These are phyloP conservation scores for Dictyostelium firmibasis DNA, from an alignment of 78 protist species.

Conservation along the genomic window DNA sequence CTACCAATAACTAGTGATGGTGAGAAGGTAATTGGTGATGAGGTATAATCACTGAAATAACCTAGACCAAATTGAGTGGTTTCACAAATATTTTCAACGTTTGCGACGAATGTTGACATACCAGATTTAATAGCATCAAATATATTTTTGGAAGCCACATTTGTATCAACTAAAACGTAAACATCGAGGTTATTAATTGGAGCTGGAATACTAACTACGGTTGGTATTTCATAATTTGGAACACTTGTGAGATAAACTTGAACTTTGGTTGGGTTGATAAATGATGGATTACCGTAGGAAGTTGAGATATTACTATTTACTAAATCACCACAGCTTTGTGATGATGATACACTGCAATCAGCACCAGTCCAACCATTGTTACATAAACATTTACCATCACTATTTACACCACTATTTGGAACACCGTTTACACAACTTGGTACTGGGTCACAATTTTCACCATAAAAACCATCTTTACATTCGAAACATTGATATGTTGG, in stretches of 20 bases:
- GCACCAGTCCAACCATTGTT: conserved; percentile 45
- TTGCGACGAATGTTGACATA: background rate
- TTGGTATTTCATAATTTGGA: background rate
- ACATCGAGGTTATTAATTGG: background rate
- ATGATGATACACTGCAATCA: background rate
- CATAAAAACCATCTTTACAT: conserved; percentile 9
- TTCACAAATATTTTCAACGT: background rate
- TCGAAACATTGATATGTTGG: conserved; percentile 5
- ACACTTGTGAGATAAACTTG: background rate
- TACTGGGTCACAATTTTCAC: conserved; percentile 3
- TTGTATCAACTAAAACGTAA: conserved; percentile 13
- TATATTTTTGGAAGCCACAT: background rate
- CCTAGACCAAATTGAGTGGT: background rate
- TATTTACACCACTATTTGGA: background rate
- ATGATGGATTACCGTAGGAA: background rate
- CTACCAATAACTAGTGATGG: background rate
- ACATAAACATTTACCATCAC: conserved; percentile 62
- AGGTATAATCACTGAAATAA: background rate
- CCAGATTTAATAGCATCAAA: background rate
- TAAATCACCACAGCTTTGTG: background rate
- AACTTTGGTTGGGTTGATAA: background rate
- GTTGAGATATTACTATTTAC: background rate
- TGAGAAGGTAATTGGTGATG: background rate
- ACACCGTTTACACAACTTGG: conserved; percentile 19
- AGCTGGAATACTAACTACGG: background rate